phyloP scores from a whole-genome alignment of 371 early-diverging fungal species.

The Actinomortierella ambigua region DNA sequence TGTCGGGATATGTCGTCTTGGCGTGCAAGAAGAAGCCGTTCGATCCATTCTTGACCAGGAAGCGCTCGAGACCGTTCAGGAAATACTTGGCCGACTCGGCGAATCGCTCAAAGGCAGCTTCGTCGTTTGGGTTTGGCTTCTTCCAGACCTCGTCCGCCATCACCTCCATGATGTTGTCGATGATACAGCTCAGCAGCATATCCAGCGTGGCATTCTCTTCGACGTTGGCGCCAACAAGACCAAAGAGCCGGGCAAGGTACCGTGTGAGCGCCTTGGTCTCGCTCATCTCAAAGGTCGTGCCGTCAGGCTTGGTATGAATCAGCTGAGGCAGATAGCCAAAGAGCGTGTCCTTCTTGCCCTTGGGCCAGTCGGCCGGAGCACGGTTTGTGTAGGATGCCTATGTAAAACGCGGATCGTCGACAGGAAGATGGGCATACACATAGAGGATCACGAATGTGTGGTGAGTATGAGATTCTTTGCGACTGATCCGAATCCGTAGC shows the following conservation, averaged over 20 bases:
- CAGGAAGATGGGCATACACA: too few relatives aligned
- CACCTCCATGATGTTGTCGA: slow-evolving; percentile 22
- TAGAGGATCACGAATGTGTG: too few relatives aligned
- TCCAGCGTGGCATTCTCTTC: slow-evolving; percentile 32
- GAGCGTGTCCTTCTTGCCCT: slow-evolving; percentile 24
- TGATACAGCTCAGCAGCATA: slow-evolving; percentile 8
- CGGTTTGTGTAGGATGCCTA: slow-evolving; percentile 33
- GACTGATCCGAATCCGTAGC: too few relatives aligned
- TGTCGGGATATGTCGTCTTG: slow-evolving; percentile 39
- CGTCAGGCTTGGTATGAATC: slow-evolving; percentile 32
- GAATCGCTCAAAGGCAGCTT: slow-evolving; percentile 13
- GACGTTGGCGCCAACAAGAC: slow-evolving; percentile 12
- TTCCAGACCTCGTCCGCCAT: slow-evolving; percentile 19
- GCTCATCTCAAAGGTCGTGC: slow-evolving; percentile 13
- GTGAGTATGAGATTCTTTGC: too few relatives aligned
- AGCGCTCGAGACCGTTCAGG: slow-evolving; percentile 32
- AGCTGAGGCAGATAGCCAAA: slow-evolving; percentile 35
- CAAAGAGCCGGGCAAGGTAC: slow-evolving; percentile 27
- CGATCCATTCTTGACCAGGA: slow-evolving; percentile 30
- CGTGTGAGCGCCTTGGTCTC: slow-evolving; percentile 22
- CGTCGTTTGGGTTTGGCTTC: slow-evolving; percentile 21
- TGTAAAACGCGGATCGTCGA: too few relatives aligned
- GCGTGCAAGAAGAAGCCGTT: slow-evolving; percentile 33
- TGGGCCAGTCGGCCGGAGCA: slow-evolving; percentile 32
- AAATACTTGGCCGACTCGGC: slow-evolving; percentile 11